Base-by-base conservation (phyloP, 129 eudicot genomes). In the Kitagawia praeruptora region DNA sequence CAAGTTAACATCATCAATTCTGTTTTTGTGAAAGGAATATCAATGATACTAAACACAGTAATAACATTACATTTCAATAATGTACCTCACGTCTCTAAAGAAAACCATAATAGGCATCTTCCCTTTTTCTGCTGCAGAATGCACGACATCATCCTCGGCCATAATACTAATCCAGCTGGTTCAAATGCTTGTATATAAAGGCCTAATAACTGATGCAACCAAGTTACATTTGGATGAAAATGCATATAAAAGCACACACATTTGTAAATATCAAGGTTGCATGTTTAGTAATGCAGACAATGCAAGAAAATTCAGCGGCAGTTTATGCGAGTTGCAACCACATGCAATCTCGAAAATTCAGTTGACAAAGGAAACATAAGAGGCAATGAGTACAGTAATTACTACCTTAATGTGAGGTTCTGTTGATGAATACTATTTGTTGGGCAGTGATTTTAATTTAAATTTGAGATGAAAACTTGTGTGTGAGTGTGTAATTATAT, bases 71-170 rank as follows among this genome's bases (percentile, higher is more conserved):
- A 18, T 18, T 70, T 1, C 13, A 21, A 71, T 19, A 71, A 39
- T 9, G 14, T 40, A 71, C 75, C 75, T 71, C 2, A 4, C 48
- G 40, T 71, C 75, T 71, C 8, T 71, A 40, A 71, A 71, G 75
- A 71, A 71, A 71, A 71, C 75, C 25, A 40, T 16, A 3, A 71
- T 3, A 71, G 75, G 75, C 28, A 40, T 71, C 49, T 71, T 71
- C 47, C 49, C 6, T 40, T 71, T 71, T 0, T 15, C 25, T 40
- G 45, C 48, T 40, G 11, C 6, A 15, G 49, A 39, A 2, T 19
- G 31, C 48, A 39, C 13, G 14, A 71, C 47, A 21, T 3, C 75
- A 71, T 71, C 2, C 18, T 18, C 41, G 0, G 48, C 75, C 75
- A 71, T 71, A 7, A 9, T 39, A 8, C 75, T 38, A 13, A 40